Percentiles rank a stretch among this genome's conserved stretches.
Evolutionary conservation across 108 stramenopile genomes (phyloP).

Genomic region (Skeletonema grethae): DNA sequence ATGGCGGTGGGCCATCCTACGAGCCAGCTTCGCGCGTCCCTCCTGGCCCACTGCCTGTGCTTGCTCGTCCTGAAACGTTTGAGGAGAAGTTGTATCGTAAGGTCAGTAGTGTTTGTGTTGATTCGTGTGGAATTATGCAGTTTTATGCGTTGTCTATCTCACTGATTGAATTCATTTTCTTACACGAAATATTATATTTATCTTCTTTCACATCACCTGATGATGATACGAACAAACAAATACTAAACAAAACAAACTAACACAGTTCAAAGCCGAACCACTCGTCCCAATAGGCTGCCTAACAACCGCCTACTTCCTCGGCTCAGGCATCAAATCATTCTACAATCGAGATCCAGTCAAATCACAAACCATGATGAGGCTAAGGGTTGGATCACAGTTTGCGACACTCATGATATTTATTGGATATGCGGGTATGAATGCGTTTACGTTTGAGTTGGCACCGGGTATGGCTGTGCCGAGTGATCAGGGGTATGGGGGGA

Average conservation of each 20-base stretch:
- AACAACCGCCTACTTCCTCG: slow-evolving; percentile 81
- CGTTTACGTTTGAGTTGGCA: slow-evolving; percentile 72
- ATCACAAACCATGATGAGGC: slow-evolving; percentile 85
- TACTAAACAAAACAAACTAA: neutral
- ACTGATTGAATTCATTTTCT: neutral
- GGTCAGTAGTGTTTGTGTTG: slow-evolving; percentile 39
- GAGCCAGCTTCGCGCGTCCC: slow-evolving; percentile 12
- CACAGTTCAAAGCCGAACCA: slow-evolving; percentile 78
- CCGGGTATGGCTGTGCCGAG: slow-evolving; percentile 52
- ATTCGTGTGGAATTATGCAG: neutral
- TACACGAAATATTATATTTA: neutral
- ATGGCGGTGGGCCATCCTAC: slow-evolving; percentile 1
- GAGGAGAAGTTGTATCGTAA: slow-evolving; percentile 80
- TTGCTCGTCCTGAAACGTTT: slow-evolving; percentile 60
- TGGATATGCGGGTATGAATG: slow-evolving; percentile 74
- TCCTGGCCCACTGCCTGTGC: slow-evolving; percentile 38
- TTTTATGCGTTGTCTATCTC: too few species aligned
- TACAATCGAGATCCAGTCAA: slow-evolving; percentile 70
- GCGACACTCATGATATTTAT: slow-evolving; percentile 79
- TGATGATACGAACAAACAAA: neutral
- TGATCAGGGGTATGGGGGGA: slow-evolving; percentile 28
- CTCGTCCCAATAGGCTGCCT: slow-evolving; percentile 86
- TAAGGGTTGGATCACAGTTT: slow-evolving; percentile 83
- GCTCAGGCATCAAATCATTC: slow-evolving; percentile 78
- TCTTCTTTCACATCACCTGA: neutral